Evolutionary conservation across 192 early-diverging fungal species (phyloP).

Genomic region (Gamsiella multidivaricata): DNA sequence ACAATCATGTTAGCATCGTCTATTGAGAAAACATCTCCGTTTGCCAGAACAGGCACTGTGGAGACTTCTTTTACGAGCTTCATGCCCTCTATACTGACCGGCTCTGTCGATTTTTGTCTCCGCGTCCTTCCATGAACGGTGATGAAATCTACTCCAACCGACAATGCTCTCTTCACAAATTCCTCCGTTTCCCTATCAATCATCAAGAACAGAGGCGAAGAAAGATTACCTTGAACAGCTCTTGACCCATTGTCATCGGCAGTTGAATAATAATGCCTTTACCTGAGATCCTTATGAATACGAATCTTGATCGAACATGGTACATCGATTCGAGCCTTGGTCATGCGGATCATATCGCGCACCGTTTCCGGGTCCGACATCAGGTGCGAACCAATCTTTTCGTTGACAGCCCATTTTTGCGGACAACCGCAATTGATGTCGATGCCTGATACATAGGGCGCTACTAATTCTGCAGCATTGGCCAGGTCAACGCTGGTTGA

Average conservation of each 20-base stretch:
- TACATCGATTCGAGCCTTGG: constrained; percentile 72
- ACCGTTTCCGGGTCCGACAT: constrained; percentile 92
- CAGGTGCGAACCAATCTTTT: constrained; percentile 86
- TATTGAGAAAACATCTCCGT: constrained; percentile 84
- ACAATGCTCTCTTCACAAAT: constrained; percentile 84
- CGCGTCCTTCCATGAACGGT: constrained; percentile 92
- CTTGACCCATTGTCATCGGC: no score
- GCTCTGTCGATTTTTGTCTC: constrained; percentile 82
- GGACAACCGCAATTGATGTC: constrained; percentile 96
- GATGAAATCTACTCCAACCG: constrained; percentile 89
- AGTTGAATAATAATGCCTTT: no score
- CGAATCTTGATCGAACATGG: constrained; percentile 91
- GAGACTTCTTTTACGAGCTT: constrained; percentile 84
- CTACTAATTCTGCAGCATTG: constrained; percentile 85
- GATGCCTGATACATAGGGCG: constrained; percentile 79
- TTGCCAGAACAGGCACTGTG: constrained; percentile 85
- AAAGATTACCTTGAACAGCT: constrained; percentile 8
- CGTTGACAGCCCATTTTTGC: constrained; percentile 94
- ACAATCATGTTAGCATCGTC: constrained; percentile 82
- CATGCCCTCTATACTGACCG: constrained; percentile 85
- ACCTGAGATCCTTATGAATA: constrained; percentile 77
- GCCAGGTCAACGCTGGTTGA: constrained; percentile 82
- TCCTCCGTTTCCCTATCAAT: constrained; percentile 78
- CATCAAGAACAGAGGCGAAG: not conserved
- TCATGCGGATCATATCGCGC: constrained; percentile 88